phyloP scores from a whole-genome alignment of 1,284 basidiomycete species.

The Tilletia indica region DNA sequence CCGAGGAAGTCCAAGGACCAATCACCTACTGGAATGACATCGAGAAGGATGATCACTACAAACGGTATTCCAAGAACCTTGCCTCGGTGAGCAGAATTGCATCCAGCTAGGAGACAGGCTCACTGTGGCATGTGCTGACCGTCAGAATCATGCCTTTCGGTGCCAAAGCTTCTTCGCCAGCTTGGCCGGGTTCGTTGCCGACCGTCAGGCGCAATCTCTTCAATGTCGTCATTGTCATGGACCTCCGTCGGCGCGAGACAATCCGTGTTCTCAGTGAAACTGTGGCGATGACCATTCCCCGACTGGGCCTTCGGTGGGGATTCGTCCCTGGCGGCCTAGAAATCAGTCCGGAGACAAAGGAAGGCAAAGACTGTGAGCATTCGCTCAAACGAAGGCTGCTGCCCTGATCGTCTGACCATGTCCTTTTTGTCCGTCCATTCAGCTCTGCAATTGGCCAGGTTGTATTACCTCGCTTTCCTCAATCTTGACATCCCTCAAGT shows the following conservation, averaged over 20 bases:
- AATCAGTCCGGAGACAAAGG: background rate
- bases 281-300: constrained; percentile 32
- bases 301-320: constrained; percentile 45
- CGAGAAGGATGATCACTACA: constrained; percentile 67
- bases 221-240: constrained; percentile 47
- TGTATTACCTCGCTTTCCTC: constrained; percentile 41
- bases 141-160: background rate
- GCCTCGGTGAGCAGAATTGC: constrained; percentile 16
- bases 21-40: constrained; percentile 88
- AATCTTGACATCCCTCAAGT: constrained; percentile 23
- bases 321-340: constrained; percentile 44
- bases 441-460: constrained; percentile 33
- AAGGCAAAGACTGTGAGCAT: constrained; percentile 11
- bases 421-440: background rate
- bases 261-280: constrained; percentile 40
- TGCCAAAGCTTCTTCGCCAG: constrained; percentile 34
- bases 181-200: constrained; percentile 46
- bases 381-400: background rate
- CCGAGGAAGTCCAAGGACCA: constrained; percentile 58
- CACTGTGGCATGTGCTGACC: too few relatives aligned
- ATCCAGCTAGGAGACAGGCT: background rate
- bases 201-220: constrained; percentile 46
- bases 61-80: constrained; percentile 28
- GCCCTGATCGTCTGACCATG: background rate
- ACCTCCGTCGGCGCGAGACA: constrained; percentile 36